Base-by-base conservation (phyloP, 352 stramenopile genomes). In the Blastocystis sp. region DNA sequence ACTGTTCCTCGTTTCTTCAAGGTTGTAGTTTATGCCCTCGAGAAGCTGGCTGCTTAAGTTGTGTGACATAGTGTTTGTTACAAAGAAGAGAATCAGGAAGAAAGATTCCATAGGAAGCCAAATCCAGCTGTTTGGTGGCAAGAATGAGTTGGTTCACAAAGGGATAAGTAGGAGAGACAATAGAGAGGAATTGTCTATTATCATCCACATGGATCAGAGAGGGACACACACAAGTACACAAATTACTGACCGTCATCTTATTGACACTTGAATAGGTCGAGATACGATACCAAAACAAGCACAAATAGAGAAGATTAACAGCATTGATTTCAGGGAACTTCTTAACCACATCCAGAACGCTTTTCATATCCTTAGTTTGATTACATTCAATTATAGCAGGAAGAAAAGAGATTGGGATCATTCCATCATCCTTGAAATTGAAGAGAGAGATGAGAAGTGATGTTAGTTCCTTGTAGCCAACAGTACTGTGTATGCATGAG, bases 31-130 rank as follows among this genome's bases (percentile, higher is more conserved):
- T 46, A 61, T 27, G 52, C 77, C 67, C 77, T 87, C 21, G 58
- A 87, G 65, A 87, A 87, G 65, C 65, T 87, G 59, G 77, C 77
- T 75, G 67, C 46, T 27, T 87, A 87, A 69, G 54, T 51, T 32
- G 14, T 32, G 4, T 24, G 7, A 32, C 14, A 19, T 27, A n/a
- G 49, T 83, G 71, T 83, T 83, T 67, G 71, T 65, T 75, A 69
- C 59, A 77, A 77, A 54, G 12, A 77, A 46, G 19, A 24, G 1
- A 77, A 42, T 51, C 43, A 1, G 56, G 54, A 32, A 39, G 24
- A 66, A 21, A 42, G 5, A 83, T 83, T 21, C 71, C 71, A 21
- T 52, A 32, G 43, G 27, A 21, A 27, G 29, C n/a, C n/a, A 83
- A 21, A 24, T 83, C 51, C 16, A 65, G 19, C 6, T 65, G 49